phyloP scores from a whole-genome alignment of 768 basidiomycete genomes.

The Dioszegia crocea region DNA sequence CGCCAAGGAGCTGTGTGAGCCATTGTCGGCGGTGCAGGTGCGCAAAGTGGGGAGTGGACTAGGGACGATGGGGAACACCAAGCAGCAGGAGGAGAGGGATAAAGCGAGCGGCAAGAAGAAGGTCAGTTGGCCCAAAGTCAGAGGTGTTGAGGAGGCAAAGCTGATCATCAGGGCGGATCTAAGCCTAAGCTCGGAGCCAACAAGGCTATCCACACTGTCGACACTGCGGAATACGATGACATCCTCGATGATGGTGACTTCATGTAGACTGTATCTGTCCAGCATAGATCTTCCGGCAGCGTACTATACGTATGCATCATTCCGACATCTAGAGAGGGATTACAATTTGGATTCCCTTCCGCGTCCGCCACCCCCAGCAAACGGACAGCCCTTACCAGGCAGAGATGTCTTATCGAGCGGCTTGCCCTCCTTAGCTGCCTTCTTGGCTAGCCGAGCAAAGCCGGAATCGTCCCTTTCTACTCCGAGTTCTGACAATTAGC shows the following conservation, averaged over 20 bases:
- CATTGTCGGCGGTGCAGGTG: conserved; percentile 84
- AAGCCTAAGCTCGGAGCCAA: conserved; percentile 74
- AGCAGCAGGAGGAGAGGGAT: conserved; percentile 83
- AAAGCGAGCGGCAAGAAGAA: conserved; percentile 89
- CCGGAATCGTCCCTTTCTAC: conserved; percentile 49
- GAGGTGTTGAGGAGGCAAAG: neutral
- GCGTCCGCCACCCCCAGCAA: conserved; percentile 30
- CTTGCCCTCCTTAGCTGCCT: conserved; percentile 47
- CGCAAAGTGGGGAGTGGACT: conserved; percentile 80
- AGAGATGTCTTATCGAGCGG: conserved; percentile 34
- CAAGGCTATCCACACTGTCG: conserved; percentile 62
- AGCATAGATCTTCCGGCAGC: neutral
- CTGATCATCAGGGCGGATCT: conserved; percentile 55
- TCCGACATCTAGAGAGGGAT: neutral
- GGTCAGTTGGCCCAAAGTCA: conserved; percentile 23
- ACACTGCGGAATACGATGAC: conserved; percentile 79
- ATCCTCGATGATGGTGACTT: conserved; percentile 90
- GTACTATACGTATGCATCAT: neutral
- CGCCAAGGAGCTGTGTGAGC: conserved; percentile 65
- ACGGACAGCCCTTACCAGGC: conserved; percentile 45
- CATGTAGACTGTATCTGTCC: conserved; percentile 61
- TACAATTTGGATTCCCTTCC: conserved; percentile 33
- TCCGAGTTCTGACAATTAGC: conserved; percentile 38
- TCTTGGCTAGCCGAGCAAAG: conserved; percentile 46
- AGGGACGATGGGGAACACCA: conserved; percentile 87